Percentiles rank a stretch among this genome's conserved stretches.
Conservation (phyloP, 306 rosid species). For the Vigna hirtella region DNA sequence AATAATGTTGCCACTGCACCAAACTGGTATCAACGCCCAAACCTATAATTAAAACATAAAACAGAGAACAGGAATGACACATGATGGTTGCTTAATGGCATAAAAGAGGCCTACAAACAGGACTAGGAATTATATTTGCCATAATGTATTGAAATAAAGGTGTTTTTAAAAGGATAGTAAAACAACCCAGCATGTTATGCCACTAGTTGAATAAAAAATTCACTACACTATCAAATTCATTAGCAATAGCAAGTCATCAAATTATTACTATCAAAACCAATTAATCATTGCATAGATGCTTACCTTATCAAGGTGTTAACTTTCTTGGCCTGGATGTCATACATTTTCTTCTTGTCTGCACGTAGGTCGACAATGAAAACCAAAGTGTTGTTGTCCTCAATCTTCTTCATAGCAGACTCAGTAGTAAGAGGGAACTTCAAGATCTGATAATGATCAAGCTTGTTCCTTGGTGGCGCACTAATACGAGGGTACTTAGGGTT, state of each 20-base stretch:
- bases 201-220: background rate
- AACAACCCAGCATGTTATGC: background rate
- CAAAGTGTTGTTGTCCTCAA: slow-evolving; percentile 87
- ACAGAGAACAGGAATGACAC: background rate
- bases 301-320: slow-evolving; percentile 91
- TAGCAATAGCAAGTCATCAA: background rate
- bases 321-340: slow-evolving; percentile 88
- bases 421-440: slow-evolving; percentile 85
- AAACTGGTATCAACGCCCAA: background rate
- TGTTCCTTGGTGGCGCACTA: slow-evolving; percentile 86
- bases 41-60: too few relatives aligned
- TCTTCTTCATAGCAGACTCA: slow-evolving; percentile 91
- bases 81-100: background rate
- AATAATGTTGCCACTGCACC: background rate
- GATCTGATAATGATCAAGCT: slow-evolving; percentile 84
- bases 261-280: background rate
- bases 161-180: background rate
- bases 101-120: background rate
- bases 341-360: slow-evolving; percentile 89
- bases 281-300: background rate
- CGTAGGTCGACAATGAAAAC: slow-evolving; percentile 87
- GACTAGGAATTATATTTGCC: background rate
- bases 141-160: background rate
- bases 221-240: background rate
- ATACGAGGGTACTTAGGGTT: slow-evolving; percentile 84